Base-by-base conservation (phyloP, 805 yeast species). In the Clavispora vitiphila region DNA sequence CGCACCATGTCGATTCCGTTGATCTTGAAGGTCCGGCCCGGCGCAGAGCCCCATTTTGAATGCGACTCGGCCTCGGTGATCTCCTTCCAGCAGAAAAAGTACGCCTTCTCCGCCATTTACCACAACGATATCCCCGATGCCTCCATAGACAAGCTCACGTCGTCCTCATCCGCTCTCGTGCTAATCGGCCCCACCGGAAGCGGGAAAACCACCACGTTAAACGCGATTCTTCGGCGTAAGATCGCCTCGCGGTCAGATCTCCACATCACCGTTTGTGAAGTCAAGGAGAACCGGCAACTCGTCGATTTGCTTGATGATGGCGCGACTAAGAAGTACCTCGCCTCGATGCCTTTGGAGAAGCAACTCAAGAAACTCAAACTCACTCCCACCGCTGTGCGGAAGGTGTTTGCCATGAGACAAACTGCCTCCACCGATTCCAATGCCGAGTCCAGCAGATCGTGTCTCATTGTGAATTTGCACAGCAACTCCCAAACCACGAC, bases 141-240 rank as follows among this genome's bases (percentile, higher is more conserved):
- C 10, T 22, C 19, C 9, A 30, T 41, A 14, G 44, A 42, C 12
- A 25, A 30, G 30, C 44, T 31, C 39, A 42, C 32, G 18, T 27
- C 37, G 34, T 37, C 30, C 34, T 41, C 47, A 15, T 35, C 37
- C 35, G 46, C 42, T 38, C 44, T 37, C 22, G 40, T 36, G 39
- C 51, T 41, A 35, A 41, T 42, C n/a, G 50, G 48, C 10, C 46
- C 45, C 24, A 20, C 40, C 16, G 41, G 35, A 3, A 38, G 57
- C 32, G 69, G 68, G 11, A 64, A 64, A 44, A 62, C 68, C 14
- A 59, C 65, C 31, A 51, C 59, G 7, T 41, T 63, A 22, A 42
- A 43, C 21, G 47, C 47, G 16, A 51, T 59, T 12, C 46, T 60
- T 20, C 34, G 43, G 14, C 42, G 41, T 8, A 54, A 51, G 35